These are phyloP conservation scores for Echinosphaeria canescens DNA, from an alignment of 2,329 filamentous ascomycete genomes.

Conservation along the genomic window DNA sequence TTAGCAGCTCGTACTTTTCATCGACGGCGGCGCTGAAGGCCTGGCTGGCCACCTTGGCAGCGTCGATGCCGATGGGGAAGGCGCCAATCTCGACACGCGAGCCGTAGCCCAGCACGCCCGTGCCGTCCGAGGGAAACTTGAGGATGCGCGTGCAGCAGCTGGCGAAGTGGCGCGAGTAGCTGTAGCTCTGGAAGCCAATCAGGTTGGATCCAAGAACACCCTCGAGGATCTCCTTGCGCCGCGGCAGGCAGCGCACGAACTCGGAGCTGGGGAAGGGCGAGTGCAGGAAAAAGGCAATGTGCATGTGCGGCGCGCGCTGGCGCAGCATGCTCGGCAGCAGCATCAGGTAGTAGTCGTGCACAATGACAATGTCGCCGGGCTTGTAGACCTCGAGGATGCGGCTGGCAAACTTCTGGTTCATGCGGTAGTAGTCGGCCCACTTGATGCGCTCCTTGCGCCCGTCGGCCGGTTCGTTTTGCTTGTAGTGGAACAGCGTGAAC, in stretches of 20 bases:
- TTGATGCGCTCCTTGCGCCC: conserved; percentile 61
- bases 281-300: conserved; percentile 89
- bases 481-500: conserved; percentile 90
- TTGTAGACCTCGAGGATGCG: conserved; percentile 76
- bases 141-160: conserved; percentile 85
- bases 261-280: conserved; percentile 92
- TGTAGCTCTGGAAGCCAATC: conserved; percentile 88
- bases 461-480: conserved; percentile 77
- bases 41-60: conserved; percentile 49
- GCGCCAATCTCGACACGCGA: conserved; percentile 79
- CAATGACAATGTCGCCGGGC: conserved; percentile 76
- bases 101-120: conserved; percentile 76
- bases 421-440: conserved; percentile 82
- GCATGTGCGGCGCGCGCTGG: conserved; percentile 69
- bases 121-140: conserved; percentile 70
- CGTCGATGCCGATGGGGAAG: conserved; percentile 88
- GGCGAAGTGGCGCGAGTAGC: conserved; percentile 84
- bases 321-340: conserved; percentile 75
- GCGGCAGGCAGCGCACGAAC: conserved; percentile 72
- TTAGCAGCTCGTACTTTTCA: conserved; percentile 51
- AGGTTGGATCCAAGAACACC: conserved; percentile 83
- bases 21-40: conserved; percentile 54
- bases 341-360: conserved; percentile 90
- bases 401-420: conserved; percentile 86
- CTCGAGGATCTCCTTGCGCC: conserved; percentile 76